Evolutionary conservation across 2,329 filamentous ascomycete genomes (phyloP).

Genomic region (Lasiodiplodia sp.): DNA sequence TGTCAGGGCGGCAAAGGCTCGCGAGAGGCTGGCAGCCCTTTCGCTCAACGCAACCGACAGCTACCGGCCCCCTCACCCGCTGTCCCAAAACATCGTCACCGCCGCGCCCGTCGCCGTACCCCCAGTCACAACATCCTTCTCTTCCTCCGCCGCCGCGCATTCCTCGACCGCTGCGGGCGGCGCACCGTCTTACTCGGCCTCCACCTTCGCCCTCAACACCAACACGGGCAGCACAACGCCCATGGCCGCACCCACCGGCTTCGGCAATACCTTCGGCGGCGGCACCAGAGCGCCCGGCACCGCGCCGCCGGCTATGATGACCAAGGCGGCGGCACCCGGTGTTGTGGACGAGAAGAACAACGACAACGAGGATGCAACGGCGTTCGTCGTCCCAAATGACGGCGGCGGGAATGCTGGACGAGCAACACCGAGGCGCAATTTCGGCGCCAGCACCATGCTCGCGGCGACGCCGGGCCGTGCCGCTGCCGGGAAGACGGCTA

Average conservation of each 20-base stretch:
- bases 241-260: not conserved
- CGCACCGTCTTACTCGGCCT: conserved; percentile 33
- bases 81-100: not conserved
- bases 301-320: conserved; percentile 12
- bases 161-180: conserved; percentile 38
- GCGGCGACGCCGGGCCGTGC: not conserved
- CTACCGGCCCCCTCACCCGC: not conserved
- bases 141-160: conserved; percentile 31
- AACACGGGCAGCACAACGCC: conserved; percentile 26
- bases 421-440: not conserved
- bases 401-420: not conserved
- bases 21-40: conserved; percentile 31
- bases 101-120: not conserved
- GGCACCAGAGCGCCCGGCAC: not conserved
- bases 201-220: conserved; percentile 19
- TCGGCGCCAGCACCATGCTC: conserved; percentile 18
- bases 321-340: not conserved
- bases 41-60: not conserved
- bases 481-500: conserved; percentile 40
- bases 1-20: conserved; percentile 36
- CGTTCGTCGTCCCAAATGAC: not conserved
- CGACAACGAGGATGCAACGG: not conserved
- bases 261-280: not conserved
- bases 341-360: not conserved
- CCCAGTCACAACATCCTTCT: not conserved